phyloP scores from a whole-genome alignment of 2,329 filamentous ascomycete genomes.

The Eutypella sp. region DNA sequence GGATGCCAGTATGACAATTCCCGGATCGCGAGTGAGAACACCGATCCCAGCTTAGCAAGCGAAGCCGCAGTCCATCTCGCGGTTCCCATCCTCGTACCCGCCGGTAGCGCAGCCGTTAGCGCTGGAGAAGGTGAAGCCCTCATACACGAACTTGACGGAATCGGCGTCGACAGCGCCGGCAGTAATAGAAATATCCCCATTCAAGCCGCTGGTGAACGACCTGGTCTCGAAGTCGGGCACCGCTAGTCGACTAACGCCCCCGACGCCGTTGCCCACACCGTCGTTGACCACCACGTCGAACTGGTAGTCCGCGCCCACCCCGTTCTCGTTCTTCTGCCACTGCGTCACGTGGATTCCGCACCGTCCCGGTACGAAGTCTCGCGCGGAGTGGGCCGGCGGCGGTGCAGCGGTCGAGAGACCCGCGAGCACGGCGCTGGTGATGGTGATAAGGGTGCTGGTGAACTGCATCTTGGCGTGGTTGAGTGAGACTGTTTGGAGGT shows the following conservation, averaged over 20 bases:
- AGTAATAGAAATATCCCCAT: neutral
- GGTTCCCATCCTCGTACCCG: neutral
- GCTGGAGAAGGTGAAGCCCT: neutral
- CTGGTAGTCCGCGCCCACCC: neutral
- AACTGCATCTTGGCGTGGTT: neutral
- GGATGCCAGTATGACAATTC: no score
- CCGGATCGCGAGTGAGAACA: no score
- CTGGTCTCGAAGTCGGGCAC: neutral
- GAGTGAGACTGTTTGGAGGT: no score
- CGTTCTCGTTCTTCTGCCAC: conserved; percentile 3
- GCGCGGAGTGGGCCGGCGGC: neutral
- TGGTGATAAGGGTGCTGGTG: neutral
- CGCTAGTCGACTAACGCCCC: neutral
- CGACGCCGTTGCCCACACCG: neutral
- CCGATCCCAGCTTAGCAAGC: neutral
- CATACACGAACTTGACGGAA: neutral
- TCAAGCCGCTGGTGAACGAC: neutral
- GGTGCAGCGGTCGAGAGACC: neutral
- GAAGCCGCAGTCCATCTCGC: neutral
- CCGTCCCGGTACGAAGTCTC: neutral
- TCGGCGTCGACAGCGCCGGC: conserved; percentile 1
- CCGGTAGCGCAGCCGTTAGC: conserved; percentile 1
- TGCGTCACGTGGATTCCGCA: conserved; percentile 1
- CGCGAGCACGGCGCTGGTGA: neutral
- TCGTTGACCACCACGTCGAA: conserved; percentile 1